Evolutionary conservation across 2,329 filamentous ascomycete species (phyloP), one percentile per base, ranked within the genome.

Genomic region (Fusarium sp.): DNA sequence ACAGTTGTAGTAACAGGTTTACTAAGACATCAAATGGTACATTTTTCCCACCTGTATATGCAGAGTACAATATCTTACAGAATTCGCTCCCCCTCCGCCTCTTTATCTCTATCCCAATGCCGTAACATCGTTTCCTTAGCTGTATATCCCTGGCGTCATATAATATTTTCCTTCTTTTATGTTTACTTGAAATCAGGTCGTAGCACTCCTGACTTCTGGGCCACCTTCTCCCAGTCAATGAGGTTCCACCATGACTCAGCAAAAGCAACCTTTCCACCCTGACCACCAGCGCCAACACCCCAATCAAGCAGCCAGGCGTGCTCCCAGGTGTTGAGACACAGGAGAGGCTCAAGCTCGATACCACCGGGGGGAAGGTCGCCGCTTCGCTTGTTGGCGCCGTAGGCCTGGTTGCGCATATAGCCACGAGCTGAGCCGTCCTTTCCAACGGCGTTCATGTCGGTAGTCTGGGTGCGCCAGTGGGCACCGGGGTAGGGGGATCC

Each of bases 291-390:
- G 11, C 84, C 84, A 31, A 89, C 77, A 52, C 88, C 88, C 80
- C 92, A 98, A 79, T 98, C 94, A 57, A 88, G 87, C 78, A 98
- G 82, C 89, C 92, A 99, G 10, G 92, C 91, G 81, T 98, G 96
- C 84, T 98, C 91, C 96, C 96, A 99, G 7, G 94, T 97, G 82
- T 94, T 98, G 62, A 98, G 87, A 78, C 95, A 98, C 73, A 99
- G 83, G 64, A 98, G 84, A 14, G 95, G 94, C 58, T 89, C 84
- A 34, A 94, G 80, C 49, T 91, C 86, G 68, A 89, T 86, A 60
- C 90, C 91, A 39, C 91, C 92, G 3, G 91, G 89, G 7, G 89
- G 86, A 62, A 86, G 79, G 45, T 79, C 75, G 34, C 66, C 71
- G 15, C 55, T 63, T 52, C 76, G 72, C 66, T 72, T 76, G 62